Percentiles rank a stretch among this genome's conserved stretches.
phyloP scores from a whole-genome alignment of 768 basidiomycete genomes.

The Fibroporia radiculosa region DNA sequence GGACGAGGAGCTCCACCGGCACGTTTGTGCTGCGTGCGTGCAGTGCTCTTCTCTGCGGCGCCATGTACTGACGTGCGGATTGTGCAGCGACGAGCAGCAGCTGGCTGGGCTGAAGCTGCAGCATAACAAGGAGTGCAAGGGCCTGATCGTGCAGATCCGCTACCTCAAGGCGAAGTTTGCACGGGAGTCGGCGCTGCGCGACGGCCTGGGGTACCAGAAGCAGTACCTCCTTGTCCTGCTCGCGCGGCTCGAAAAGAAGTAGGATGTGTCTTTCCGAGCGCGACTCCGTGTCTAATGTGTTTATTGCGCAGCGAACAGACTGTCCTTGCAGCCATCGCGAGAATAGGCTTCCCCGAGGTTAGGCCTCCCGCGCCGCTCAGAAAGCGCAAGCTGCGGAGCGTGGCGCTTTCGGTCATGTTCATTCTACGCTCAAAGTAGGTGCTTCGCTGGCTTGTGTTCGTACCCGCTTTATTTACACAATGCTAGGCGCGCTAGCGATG shows the following conservation, averaged over 20 bases:
- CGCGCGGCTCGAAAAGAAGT: slow-evolving; percentile 65
- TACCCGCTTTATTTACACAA: slow-evolving; percentile 1
- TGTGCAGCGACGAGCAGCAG: slow-evolving; percentile 42
- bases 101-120: slow-evolving; percentile 48
- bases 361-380: slow-evolving; percentile 30
- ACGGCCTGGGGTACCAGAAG: slow-evolving; percentile 80
- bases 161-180: slow-evolving; percentile 91
- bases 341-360: slow-evolving; percentile 58
- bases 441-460: background rate
- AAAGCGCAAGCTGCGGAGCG: slow-evolving; percentile 46
- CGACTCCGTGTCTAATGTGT: too few relatives aligned
- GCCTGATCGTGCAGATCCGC: slow-evolving; percentile 80
- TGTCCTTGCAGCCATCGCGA: slow-evolving; percentile 68
- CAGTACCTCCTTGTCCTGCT: slow-evolving; percentile 76
- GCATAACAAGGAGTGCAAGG: slow-evolving; percentile 86
- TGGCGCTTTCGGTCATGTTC: slow-evolving; percentile 56
- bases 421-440: slow-evolving; percentile 56
- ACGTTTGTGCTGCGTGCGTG: slow-evolving; percentile 56
- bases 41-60: background rate
- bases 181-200: slow-evolving; percentile 75
- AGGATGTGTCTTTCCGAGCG: too few relatives aligned
- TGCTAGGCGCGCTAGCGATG: slow-evolving; percentile 48
- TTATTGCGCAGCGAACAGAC: slow-evolving; percentile 46
- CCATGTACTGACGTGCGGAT: background rate
- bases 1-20: slow-evolving; percentile 41